Evolutionary conservation across 352 stramenopile genomes (phyloP).

Genomic region (Aphanomyces astaci): DNA sequence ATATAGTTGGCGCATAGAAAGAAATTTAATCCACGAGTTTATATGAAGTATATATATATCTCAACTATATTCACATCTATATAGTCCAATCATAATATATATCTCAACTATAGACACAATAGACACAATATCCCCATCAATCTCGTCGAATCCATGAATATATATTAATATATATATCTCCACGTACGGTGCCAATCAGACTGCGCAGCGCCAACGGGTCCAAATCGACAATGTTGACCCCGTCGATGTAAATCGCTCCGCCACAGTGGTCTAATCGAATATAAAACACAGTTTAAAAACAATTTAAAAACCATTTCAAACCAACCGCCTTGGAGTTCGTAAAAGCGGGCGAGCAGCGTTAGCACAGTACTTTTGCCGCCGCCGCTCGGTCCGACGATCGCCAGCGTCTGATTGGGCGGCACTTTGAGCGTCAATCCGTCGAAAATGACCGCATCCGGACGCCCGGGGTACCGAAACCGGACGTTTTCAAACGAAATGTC

Average conservation of each 20-base stretch:
- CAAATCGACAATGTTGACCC: constrained; percentile 44
- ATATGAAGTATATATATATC: no score
- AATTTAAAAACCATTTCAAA: no score
- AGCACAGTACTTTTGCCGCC: constrained; percentile 79
- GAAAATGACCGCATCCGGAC: constrained; percentile 19
- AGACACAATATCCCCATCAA: no score
- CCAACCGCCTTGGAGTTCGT: constrained; percentile 64
- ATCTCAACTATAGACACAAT: no score
- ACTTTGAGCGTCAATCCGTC: constrained; percentile 21
- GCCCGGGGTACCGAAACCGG: constrained; percentile 22
- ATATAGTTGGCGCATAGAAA: no score
- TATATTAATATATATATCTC: no score
- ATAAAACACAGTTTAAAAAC: no score
- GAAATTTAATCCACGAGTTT: no score
- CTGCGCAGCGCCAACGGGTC: constrained; percentile 44
- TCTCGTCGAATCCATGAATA: no score
- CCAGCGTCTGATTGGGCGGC: constrained; percentile 22
- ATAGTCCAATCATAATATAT: no score
- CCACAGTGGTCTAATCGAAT: constrained; percentile 31
- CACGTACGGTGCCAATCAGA: constrained; percentile 56
- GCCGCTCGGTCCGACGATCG: constrained; percentile 31
- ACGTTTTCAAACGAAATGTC: constrained; percentile 53
- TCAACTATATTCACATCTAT: no score
- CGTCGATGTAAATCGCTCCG: constrained; percentile 52
- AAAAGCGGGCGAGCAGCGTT: constrained; percentile 85